Evolutionary conservation across 768 basidiomycete genomes (phyloP).

Genomic region (Amyloporia xantha): DNA sequence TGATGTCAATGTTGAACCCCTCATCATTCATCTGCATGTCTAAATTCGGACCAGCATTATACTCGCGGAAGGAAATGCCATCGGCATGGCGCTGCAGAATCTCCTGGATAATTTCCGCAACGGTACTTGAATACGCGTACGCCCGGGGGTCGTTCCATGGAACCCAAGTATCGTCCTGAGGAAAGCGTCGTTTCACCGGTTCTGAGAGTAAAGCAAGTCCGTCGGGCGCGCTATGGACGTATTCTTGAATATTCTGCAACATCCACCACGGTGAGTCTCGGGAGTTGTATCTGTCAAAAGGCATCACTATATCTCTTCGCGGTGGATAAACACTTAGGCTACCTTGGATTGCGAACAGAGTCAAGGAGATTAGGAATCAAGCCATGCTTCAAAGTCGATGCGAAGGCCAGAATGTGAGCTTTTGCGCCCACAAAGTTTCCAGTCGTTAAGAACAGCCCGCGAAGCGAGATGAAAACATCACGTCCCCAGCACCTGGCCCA

Average conservation of each 20-base stretch:
- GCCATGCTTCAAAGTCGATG: slow-evolving; percentile 90
- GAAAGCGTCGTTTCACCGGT: slow-evolving; percentile 87
- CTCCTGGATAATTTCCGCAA: slow-evolving; percentile 97
- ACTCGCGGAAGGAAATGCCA: slow-evolving; percentile 91
- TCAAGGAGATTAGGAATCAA: slow-evolving; percentile 95
- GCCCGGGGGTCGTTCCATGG: slow-evolving; percentile 82
- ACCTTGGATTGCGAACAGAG: slow-evolving; percentile 80
- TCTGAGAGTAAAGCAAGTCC: slow-evolving; percentile 78
- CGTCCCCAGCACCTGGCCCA: slow-evolving; percentile 99
- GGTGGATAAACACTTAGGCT: slow-evolving; percentile 11
- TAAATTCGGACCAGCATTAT: slow-evolving; percentile 95
- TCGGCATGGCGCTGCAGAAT: slow-evolving; percentile 89
- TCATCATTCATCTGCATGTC: slow-evolving; percentile 93
- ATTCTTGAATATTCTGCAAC: slow-evolving; percentile 97
- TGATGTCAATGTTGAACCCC: slow-evolving; percentile 90
- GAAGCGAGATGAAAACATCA: slow-evolving; percentile 87
- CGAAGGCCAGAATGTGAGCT: slow-evolving; percentile 88
- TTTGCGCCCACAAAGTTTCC: slow-evolving; percentile 83
- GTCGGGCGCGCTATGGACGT: slow-evolving; percentile 75
- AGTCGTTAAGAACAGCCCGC: slow-evolving; percentile 90
- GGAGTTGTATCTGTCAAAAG: slow-evolving; percentile 75
- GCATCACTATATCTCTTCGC: background rate
- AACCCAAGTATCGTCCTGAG: slow-evolving; percentile 90
- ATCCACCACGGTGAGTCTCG: slow-evolving; percentile 99
- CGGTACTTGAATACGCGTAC: slow-evolving; percentile 71